Conservation (phyloP, 2,329 filamentous ascomycete genomes). For the Xylariaceae sp. region DNA sequence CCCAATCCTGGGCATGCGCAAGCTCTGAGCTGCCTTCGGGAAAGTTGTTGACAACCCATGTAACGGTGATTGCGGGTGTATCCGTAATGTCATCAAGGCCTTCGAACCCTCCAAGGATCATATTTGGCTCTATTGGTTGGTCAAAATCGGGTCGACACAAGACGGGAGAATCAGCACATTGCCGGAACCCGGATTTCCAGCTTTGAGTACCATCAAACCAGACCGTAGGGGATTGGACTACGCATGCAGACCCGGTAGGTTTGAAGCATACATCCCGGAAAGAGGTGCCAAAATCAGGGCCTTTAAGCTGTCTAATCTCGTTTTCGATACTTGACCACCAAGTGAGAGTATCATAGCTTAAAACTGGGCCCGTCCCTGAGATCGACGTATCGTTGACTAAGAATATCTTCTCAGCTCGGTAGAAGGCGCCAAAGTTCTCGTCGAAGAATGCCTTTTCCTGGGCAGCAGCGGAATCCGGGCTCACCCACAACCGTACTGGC, state of each 20-base stretch:
- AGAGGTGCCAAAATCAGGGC: conserved; percentile 61
- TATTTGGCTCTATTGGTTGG: conserved; percentile 79
- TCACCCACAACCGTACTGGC: conserved; percentile 93
- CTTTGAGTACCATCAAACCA: conserved; percentile 70
- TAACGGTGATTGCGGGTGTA: conserved; percentile 77
- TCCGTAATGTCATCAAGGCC: conserved; percentile 62
- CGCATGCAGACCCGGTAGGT: conserved; percentile 81
- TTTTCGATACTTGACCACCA: conserved; percentile 96
- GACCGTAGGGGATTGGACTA: conserved; percentile 85
- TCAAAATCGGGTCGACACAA: conserved; percentile 83
- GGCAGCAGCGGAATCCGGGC: conserved; percentile 83
- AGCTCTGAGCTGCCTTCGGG: conserved; percentile 68
- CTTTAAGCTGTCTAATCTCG: conserved; percentile 68
- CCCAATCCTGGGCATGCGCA: conserved; percentile 80
- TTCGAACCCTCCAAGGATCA: conserved; percentile 80
- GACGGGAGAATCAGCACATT: conserved; percentile 76
- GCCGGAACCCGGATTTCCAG: conserved; percentile 69
- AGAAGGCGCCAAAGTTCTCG: conserved; percentile 88
- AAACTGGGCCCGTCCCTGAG: conserved; percentile 65
- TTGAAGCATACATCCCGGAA: conserved; percentile 91
- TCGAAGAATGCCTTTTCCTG: conserved; percentile 95
- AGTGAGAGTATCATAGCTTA: conserved; percentile 79
- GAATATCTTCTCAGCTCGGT: conserved; percentile 88
- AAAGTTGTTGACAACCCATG: conserved; percentile 91
- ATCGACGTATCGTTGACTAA: conserved; percentile 78